These are phyloP conservation scores for Coniochaeta hoffmannii DNA, from an alignment of 2,329 filamentous ascomycete genomes.

Conservation along the genomic window DNA sequence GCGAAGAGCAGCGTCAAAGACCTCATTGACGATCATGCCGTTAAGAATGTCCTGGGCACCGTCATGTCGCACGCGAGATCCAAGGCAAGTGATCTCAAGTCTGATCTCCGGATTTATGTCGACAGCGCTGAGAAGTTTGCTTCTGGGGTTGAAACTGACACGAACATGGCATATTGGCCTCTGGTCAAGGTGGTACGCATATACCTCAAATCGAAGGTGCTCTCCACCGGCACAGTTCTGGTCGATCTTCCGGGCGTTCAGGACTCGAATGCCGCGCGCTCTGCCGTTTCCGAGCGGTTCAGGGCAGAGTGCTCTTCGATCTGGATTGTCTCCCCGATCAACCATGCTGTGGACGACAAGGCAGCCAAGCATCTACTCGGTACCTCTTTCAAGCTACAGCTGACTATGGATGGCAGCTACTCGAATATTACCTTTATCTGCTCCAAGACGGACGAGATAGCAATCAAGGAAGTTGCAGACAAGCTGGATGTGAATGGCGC, in stretches of 20 bases:
- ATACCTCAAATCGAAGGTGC: slow-evolving; percentile 23
- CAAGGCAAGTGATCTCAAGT: slow-evolving; percentile 32
- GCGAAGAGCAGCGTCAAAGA: slow-evolving; percentile 24
- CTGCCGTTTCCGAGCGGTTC: slow-evolving; percentile 44
- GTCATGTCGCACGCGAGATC: slow-evolving; percentile 30
- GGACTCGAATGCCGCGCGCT: slow-evolving; percentile 48
- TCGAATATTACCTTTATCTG: slow-evolving; percentile 52
- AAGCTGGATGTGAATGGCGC: background rate
- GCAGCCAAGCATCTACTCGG: slow-evolving; percentile 47
- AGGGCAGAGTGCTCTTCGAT: slow-evolving; percentile 50
- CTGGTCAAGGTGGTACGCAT: slow-evolving; percentile 43
- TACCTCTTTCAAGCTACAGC: slow-evolving; percentile 46
- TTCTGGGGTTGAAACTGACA: slow-evolving; percentile 16
- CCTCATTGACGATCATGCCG: slow-evolving; percentile 31
- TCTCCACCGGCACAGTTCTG: slow-evolving; percentile 26
- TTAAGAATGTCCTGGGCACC: slow-evolving; percentile 37
- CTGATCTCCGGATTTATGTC: slow-evolving; percentile 39
- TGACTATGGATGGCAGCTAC: slow-evolving; percentile 49
- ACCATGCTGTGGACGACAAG: slow-evolving; percentile 51
- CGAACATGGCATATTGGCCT: slow-evolving; percentile 33
- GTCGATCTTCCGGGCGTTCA: slow-evolving; percentile 50
- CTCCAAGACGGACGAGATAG: slow-evolving; percentile 52
- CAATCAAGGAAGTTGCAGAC: slow-evolving; percentile 8
- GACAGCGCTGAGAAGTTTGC: slow-evolving; percentile 45
- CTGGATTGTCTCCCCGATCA: slow-evolving; percentile 55